Percentiles rank a stretch among this genome's conserved stretches.
These are phyloP conservation scores for Phaseolus coccineus DNA, from an alignment of 331 rosid genomes.

Conservation along the genomic window DNA sequence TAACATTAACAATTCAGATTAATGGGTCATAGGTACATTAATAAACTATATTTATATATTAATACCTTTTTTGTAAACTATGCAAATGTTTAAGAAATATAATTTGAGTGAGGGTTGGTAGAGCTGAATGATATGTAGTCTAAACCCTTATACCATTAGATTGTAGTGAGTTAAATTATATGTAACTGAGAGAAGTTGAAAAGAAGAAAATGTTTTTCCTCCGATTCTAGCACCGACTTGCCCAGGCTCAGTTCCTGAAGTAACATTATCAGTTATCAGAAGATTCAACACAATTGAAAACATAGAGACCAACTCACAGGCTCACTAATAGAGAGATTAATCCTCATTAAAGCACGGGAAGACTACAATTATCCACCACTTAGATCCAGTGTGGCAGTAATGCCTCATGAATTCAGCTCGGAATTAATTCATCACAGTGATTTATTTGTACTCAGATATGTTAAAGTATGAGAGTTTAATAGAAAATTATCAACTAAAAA, in stretches of 20 bases:
- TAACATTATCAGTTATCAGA: not conserved
- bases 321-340: not conserved
- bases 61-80: too few species aligned
- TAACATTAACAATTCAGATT: too few species aligned
- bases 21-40: too few species aligned
- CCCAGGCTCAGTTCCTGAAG: not conserved
- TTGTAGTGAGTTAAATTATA: too few species aligned
- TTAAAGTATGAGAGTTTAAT: conserved; percentile 23
- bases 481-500: conserved; percentile 32
- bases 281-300: not conserved
- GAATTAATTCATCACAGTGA: conserved; percentile 34
- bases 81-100: too few species aligned
- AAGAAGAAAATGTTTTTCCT: not conserved
- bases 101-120: too few species aligned
- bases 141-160: too few species aligned
- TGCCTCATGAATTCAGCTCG: not conserved
- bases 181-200: not conserved
- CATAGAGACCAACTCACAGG: not conserved
- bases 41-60: too few species aligned
- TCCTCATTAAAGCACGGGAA: not conserved
- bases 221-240: not conserved
- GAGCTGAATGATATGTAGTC: too few species aligned
- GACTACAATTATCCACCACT: not conserved
- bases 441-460: conserved; percentile 24
- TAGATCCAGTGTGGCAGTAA: not conserved